Conservation (phyloP, 306 rosid species). For the Acacia confusa region DNA sequence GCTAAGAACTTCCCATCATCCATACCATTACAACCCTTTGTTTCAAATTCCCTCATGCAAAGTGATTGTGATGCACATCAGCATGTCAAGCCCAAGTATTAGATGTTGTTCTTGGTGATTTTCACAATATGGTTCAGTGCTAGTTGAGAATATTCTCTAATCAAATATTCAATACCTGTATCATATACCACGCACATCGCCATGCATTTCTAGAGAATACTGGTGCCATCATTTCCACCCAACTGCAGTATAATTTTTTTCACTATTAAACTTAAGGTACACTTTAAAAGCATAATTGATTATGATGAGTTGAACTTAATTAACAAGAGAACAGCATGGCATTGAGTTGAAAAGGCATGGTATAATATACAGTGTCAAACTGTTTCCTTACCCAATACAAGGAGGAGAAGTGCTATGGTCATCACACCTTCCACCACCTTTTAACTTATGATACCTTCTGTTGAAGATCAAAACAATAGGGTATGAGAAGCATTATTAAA, state of each 20-base stretch:
- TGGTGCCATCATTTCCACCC: constrained; percentile 99
- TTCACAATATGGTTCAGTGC: constrained; percentile 7
- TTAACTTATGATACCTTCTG: constrained; percentile 81
- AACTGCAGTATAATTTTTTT: constrained; percentile 50
- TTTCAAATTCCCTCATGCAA: background rate
- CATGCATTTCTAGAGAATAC: constrained; percentile 82
- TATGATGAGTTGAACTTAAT: background rate
- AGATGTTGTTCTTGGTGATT: constrained; percentile 12
- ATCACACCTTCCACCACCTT: constrained; percentile 78
- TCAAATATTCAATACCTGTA: constrained; percentile 56
- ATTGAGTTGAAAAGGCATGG: constrained; percentile 14
- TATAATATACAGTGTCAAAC: constrained; percentile 6
- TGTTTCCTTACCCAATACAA: constrained; percentile 69
- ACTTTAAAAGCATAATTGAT: constrained; percentile 17
- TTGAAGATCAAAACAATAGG: constrained; percentile 16
- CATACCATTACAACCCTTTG: background rate
- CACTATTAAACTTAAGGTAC: constrained; percentile 22
- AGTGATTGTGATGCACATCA: background rate
- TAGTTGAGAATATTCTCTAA: constrained; percentile 7
- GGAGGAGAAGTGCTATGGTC: constrained; percentile 74
- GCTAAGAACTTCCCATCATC: background rate
- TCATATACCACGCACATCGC: constrained; percentile 89
- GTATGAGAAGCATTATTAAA: background rate
- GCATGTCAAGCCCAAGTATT: background rate
- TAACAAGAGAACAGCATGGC: constrained; percentile 19